Conservation (phyloP, 2,329 filamentous ascomycete genomes). For the Penicillium sp. region DNA sequence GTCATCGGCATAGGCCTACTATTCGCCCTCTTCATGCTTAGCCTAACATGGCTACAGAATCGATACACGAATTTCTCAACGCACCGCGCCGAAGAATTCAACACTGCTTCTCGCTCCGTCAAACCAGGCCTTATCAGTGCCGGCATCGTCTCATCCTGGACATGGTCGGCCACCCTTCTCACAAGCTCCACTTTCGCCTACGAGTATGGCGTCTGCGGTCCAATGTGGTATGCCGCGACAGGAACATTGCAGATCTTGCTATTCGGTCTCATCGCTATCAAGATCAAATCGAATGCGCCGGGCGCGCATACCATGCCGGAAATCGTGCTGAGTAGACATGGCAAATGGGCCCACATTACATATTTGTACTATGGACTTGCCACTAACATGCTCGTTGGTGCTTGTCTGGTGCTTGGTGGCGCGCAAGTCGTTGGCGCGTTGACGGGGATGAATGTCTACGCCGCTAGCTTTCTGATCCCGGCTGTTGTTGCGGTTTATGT, state of each 20-base stretch:
- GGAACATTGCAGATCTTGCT: conserved; percentile 46
- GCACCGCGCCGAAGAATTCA: conserved; percentile 51
- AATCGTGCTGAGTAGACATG: conserved; percentile 44
- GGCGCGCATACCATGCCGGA: conserved; percentile 48
- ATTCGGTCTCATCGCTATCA: conserved; percentile 46
- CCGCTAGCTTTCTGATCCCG: conserved; percentile 44
- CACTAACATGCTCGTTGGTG: conserved; percentile 47
- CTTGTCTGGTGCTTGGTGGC: conserved; percentile 43
- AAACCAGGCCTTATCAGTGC: conserved; percentile 49
- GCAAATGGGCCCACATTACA: conserved; percentile 39
- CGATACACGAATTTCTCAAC: conserved; percentile 33
- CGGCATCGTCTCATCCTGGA: conserved; percentile 54
- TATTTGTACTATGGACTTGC: conserved; percentile 45
- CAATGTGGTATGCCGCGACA: conserved; percentile 48
- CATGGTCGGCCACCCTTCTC: conserved; percentile 51
- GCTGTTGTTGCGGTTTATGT: conserved; percentile 44
- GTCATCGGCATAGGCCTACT: conserved; percentile 53
- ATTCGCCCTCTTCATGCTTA: conserved; percentile 47
- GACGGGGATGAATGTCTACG: conserved; percentile 47
- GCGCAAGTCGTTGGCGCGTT: conserved; percentile 43
- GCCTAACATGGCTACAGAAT: conserved; percentile 47
- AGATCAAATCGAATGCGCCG: conserved; percentile 45
- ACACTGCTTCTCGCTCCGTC: conserved; percentile 45
- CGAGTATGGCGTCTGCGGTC: conserved; percentile 44
- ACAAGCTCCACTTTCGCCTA: conserved; percentile 47